These are phyloP conservation scores for Tulasnella calospora DNA, from an alignment of 768 basidiomycete genomes.

Conservation along the genomic window DNA sequence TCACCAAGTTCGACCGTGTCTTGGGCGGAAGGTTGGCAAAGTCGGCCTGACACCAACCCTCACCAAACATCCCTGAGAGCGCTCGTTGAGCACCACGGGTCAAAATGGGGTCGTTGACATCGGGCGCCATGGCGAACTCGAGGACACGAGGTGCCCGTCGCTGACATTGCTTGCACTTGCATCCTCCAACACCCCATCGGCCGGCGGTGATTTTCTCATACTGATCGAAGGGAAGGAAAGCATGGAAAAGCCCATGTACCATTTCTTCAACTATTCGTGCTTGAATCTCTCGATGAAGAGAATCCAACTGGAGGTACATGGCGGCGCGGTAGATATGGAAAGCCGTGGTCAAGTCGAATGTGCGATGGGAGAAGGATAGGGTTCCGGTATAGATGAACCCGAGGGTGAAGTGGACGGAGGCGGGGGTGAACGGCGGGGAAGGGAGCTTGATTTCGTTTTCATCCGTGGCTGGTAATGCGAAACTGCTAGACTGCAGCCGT, in stretches of 20 bases:
- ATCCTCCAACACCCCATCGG: slow-evolving; percentile 79
- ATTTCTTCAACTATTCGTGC: slow-evolving; percentile 82
- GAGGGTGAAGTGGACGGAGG: slow-evolving; percentile 87
- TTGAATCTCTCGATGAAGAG: slow-evolving; percentile 74
- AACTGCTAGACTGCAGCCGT: slow-evolving; percentile 64
- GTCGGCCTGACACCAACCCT: slow-evolving; percentile 81
- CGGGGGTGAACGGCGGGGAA: slow-evolving; percentile 90
- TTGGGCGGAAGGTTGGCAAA: slow-evolving; percentile 66
- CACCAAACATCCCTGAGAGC: slow-evolving; percentile 78
- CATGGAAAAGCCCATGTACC: slow-evolving; percentile 84
- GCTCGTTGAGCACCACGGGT: slow-evolving; percentile 68
- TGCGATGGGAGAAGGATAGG: slow-evolving; percentile 83
- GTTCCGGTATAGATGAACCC: slow-evolving; percentile 95
- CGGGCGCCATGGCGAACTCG: slow-evolving; percentile 70
- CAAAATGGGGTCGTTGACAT: slow-evolving; percentile 68
- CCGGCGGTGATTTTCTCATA: slow-evolving; percentile 70
- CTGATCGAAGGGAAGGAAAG: slow-evolving; percentile 70
- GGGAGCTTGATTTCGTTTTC: slow-evolving; percentile 56
- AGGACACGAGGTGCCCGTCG: slow-evolving; percentile 75
- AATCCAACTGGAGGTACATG: slow-evolving; percentile 66
- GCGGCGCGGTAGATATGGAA: slow-evolving; percentile 85
- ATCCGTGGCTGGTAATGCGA: slow-evolving; percentile 37
- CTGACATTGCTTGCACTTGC: slow-evolving; percentile 78
- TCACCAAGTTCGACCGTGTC: slow-evolving; percentile 62
- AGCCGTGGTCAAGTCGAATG: slow-evolving; percentile 87